Evolutionary conservation across 495 filamentous ascomycete species (phyloP).

Genomic region (Podospora comata): DNA sequence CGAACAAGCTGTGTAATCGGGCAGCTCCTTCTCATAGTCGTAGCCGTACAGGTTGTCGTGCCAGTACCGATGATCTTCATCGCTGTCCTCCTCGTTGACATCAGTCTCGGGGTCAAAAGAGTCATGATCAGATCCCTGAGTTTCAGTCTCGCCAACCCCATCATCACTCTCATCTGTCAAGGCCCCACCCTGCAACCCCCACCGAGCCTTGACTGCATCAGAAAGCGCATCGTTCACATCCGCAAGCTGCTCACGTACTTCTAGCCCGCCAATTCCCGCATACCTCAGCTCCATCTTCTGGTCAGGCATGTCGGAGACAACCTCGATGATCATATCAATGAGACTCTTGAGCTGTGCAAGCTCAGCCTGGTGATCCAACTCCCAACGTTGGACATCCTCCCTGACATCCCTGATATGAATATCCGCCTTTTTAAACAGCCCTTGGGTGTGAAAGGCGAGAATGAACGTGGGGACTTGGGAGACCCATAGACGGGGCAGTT

Average conservation of each 20-base stretch:
- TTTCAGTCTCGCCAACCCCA: neutral
- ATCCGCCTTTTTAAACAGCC: constrained; percentile 48
- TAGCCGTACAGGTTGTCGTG: neutral
- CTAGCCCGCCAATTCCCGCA: constrained; percentile 6
- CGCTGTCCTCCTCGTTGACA: neutral
- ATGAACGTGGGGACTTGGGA: constrained; percentile 61
- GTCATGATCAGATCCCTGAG: neutral
- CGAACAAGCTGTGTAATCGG: constrained; percentile 17
- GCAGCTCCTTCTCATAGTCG: neutral
- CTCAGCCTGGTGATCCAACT: constrained; percentile 40
- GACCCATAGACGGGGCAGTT: constrained; percentile 58
- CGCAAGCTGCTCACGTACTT: constrained; percentile 16
- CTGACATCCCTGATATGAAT: constrained; percentile 47
- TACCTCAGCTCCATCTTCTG: constrained; percentile 20
- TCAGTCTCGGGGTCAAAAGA: neutral
- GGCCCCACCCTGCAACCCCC: neutral
- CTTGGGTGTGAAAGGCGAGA: constrained; percentile 54
- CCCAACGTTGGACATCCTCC: constrained; percentile 51
- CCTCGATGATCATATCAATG: constrained; percentile 39
- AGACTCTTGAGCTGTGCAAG: constrained; percentile 42
- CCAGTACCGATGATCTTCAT: neutral
- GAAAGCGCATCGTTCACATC: constrained; percentile 18
- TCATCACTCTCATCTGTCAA: neutral
- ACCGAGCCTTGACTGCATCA: constrained; percentile 7
- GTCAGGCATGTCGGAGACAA: neutral